A percentile compares a stretch with the other conserved stretches of the same genome.
Conservation (phyloP, 768 basidiomycete genomes). For the Lentinula sp. region DNA sequence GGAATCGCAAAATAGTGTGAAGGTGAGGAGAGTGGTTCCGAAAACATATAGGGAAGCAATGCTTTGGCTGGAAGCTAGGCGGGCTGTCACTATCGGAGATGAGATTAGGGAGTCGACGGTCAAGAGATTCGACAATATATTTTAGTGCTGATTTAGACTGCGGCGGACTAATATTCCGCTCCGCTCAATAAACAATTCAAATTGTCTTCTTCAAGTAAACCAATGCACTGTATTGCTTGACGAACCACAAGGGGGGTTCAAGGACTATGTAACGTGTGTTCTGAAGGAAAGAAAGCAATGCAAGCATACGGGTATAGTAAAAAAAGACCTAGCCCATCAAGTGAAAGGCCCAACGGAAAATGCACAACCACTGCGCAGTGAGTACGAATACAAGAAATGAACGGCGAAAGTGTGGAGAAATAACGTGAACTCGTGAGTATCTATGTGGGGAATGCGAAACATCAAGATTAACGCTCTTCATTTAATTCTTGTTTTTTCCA, state of each 20-base stretch:
- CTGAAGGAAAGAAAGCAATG: neutral
- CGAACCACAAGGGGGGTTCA: neutral
- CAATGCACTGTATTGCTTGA: neutral
- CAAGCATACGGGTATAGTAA: neutral
- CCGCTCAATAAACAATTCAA: neutral
- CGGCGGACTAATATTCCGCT: neutral
- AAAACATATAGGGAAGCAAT: slow-evolving; percentile 79
- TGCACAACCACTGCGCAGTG: neutral
- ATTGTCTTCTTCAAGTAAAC: neutral
- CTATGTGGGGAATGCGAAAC: neutral
- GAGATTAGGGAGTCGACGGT: slow-evolving; percentile 43
- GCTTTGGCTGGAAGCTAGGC: slow-evolving; percentile 76
- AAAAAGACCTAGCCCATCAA: neutral
- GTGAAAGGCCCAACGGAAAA: neutral
- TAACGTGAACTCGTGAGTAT: neutral
- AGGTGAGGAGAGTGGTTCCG: slow-evolving; percentile 48
- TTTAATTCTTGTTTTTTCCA: neutral
- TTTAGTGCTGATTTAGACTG: neutral
- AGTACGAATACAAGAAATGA: slow-evolving; percentile 2
- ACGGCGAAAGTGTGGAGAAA: neutral
- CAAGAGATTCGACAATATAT: neutral
- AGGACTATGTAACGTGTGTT: neutral
- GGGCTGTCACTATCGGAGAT: slow-evolving; percentile 64
- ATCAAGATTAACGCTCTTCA: neutral
- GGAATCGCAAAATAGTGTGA: slow-evolving; percentile 4